phyloP scores from a whole-genome alignment of 441 rosid genomes.

The Rhodomyrtus psidioides region DNA sequence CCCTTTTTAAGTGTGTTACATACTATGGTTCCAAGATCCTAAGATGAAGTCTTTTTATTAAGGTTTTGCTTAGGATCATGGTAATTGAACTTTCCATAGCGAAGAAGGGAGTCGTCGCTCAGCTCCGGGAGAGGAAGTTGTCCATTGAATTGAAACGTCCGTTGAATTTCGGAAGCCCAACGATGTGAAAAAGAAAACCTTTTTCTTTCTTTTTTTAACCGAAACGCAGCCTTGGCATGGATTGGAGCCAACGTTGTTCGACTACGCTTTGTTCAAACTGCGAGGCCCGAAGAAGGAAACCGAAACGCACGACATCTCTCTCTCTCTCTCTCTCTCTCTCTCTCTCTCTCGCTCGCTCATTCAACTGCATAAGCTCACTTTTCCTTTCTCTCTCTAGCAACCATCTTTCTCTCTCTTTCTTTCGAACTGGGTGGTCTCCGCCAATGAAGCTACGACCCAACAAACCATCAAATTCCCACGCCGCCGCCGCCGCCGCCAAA shows the following conservation, averaged over 20 bases:
- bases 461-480: background rate
- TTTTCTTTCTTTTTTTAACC: background rate
- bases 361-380: background rate
- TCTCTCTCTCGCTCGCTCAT: background rate
- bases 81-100: background rate
- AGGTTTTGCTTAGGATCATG: too few relatives aligned
- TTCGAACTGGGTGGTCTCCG: background rate
- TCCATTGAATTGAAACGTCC: background rate
- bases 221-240: too few relatives aligned
- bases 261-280: background rate
- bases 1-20: too few relatives aligned
- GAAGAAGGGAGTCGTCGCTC: background rate
- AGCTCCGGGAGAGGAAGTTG: too few relatives aligned
- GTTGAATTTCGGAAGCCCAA: background rate
- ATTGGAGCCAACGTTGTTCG: too few relatives aligned
- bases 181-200: background rate
- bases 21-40: too few relatives aligned
- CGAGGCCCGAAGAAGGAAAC: background rate
- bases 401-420: slow-evolving; percentile 2
- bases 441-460: background rate
- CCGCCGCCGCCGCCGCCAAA: background rate
- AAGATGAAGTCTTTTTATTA: too few relatives aligned
- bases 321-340: background rate
- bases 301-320: background rate
- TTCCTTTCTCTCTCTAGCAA: slow-evolving; percentile 1